Percentiles rank a stretch among this genome's conserved stretches.
phyloP scores from a whole-genome alignment of 2,329 filamentous ascomycete genomes.

The Arthrobotrys iridis region DNA sequence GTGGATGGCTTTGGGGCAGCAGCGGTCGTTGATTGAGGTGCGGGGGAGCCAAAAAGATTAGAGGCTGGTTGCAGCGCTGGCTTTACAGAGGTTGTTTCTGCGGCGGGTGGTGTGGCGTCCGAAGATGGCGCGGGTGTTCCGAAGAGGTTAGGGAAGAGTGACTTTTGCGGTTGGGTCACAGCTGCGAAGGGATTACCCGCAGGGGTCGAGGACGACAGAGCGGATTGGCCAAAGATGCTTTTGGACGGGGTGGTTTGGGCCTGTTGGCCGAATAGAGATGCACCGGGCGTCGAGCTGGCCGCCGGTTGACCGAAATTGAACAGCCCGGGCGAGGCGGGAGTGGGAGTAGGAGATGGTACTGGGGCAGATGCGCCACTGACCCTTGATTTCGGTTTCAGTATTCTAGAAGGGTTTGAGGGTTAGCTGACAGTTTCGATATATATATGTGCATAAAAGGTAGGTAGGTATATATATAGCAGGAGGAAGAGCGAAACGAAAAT shows the following conservation, averaged over 20 bases:
- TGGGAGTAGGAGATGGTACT: slow-evolving; percentile 10
- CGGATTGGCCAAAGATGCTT: slow-evolving; percentile 22
- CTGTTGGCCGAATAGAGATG: slow-evolving; percentile 33
- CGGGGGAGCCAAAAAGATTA: slow-evolving; percentile 16
- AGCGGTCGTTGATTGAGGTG: background rate
- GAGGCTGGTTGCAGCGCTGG: background rate
- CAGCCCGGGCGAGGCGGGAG: slow-evolving; percentile 14
- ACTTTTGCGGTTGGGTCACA: background rate
- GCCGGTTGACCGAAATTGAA: slow-evolving; percentile 45
- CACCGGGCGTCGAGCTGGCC: background rate
- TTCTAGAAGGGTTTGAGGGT: slow-evolving; percentile 13
- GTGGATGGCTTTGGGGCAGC: background rate
- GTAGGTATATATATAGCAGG: background rate
- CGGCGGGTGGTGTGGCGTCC: background rate
- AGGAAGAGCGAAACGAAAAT: background rate
- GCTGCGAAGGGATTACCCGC: slow-evolving; percentile 19
- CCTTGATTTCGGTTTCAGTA: slow-evolving; percentile 45
- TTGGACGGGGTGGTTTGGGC: slow-evolving; percentile 36
- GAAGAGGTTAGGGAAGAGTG: slow-evolving; percentile 31
- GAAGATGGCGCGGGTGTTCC: slow-evolving; percentile 1
- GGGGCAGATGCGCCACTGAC: slow-evolving; percentile 18
- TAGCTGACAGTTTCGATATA: background rate
- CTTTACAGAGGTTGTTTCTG: background rate
- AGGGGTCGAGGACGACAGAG: background rate
- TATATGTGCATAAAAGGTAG: background rate